These are phyloP conservation scores for Hyphopichia homilentoma DNA, from an alignment of 805 yeast species.

Conservation along the genomic window DNA sequence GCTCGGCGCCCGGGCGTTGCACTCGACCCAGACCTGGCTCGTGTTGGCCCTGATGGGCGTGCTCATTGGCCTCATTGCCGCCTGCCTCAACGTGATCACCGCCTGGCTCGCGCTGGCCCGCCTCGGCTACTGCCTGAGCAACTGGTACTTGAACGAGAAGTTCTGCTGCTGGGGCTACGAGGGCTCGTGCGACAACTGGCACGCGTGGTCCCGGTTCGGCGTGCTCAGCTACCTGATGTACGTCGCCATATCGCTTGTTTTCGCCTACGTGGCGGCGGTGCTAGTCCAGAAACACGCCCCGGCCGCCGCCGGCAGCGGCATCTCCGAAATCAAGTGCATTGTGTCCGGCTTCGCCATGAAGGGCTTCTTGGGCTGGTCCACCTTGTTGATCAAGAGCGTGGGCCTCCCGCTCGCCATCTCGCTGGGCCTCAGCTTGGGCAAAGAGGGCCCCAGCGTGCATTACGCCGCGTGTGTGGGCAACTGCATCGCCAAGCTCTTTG, in stretches of 20 bases:
- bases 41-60: constrained; percentile 74
- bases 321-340: constrained; percentile 92
- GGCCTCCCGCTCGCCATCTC: constrained; percentile 90
- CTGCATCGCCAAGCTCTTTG: constrained; percentile 57
- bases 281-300: constrained; percentile 76
- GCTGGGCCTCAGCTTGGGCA: constrained; percentile 90
- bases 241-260: constrained; percentile 52
- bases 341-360: constrained; percentile 83
- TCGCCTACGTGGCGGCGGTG: constrained; percentile 63
- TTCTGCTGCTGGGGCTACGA: constrained; percentile 78
- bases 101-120: constrained; percentile 81
- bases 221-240: constrained; percentile 54
- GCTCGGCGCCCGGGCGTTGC: constrained; percentile 22
- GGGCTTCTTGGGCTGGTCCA: constrained; percentile 71
- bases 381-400: constrained; percentile 70
- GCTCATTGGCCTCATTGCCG: constrained; percentile 79
- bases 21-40: constrained; percentile 60
- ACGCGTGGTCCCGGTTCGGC: constrained; percentile 49
- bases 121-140: constrained; percentile 70
- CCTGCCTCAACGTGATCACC: constrained; percentile 72
- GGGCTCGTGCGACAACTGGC: constrained; percentile 63
- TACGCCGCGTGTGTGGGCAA: constrained; percentile 97
- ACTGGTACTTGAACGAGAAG: constrained; percentile 64
- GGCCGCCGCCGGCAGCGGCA: constrained; percentile 95
- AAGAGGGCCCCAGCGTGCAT: constrained; percentile 98